Base-by-base conservation (phyloP, 2,329 filamentous ascomycete species). In the Cryphonectria radicalis region DNA sequence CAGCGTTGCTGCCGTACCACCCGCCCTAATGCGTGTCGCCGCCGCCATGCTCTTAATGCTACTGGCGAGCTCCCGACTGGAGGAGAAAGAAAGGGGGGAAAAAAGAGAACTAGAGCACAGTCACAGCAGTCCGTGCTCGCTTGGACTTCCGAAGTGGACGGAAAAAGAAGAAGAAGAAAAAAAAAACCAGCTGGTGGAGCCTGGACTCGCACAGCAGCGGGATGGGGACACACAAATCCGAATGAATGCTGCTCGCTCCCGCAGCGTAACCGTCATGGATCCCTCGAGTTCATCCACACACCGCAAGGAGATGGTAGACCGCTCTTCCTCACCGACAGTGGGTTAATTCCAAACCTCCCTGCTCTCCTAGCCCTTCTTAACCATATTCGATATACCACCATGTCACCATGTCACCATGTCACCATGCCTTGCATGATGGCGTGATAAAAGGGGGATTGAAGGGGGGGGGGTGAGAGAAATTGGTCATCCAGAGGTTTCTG, bases 191-290 rank as follows among this genome's bases (percentile, higher is more conserved):
- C 13, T n/a, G 42, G n/a, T 14, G 32, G 35, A 22, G 13, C 6
- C 62, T 65, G 42, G 42, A 28, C n/a, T 67, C 46, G 66, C 40
- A 67, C 66, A 67, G 53, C 66, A 67, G 43, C 43, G 19, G 43
- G 55, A 53, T 11, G 14, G 55, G 22, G 50, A 42, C 10, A 3
- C 25, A 19, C 25, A n/a, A n/a, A n/a, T 50, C 46, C 46, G 46
- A 50, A 50, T 37, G 37, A 22, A 43, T 28, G 28, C 37, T 59
- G 22, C n/a, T 13, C 13, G 42, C 32, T n/a, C 35, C 46, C 35
- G 35, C 22, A 10, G 8, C 32, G 32, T 59, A 19, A 28, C 37
- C 13, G 64, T 19, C 64, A 66, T 57, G 64, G 64, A 55, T 40
- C 35, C 35, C 46, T 66, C 35, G 46, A 66, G 1, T 42, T 22